phyloP scores from a whole-genome alignment of 2,329 filamentous ascomycete genomes.

The Cladophialophora immunda region DNA sequence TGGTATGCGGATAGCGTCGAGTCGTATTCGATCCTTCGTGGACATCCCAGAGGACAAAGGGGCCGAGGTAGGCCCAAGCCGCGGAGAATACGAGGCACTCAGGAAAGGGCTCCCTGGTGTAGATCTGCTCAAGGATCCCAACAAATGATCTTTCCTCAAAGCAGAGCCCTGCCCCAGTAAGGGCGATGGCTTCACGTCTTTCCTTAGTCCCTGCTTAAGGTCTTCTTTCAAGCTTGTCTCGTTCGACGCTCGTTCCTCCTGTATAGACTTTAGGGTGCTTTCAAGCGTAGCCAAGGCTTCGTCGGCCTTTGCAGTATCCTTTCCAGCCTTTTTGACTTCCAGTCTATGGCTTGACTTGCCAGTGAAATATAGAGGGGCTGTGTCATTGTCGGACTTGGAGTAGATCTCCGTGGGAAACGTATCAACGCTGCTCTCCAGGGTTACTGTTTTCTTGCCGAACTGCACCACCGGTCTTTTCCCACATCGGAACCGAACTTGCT shows the following conservation, averaged over 20 bases:
- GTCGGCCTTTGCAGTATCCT: conserved; percentile 65
- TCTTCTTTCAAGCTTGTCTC: conserved; percentile 56
- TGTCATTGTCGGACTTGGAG: conserved; percentile 50
- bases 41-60: conserved; percentile 45
- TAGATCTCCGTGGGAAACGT: conserved; percentile 67
- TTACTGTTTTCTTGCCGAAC: conserved; percentile 65
- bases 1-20: conserved; percentile 56
- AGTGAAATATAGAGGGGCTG: conserved; percentile 62
- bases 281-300: conserved; percentile 67
- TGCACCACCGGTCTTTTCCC: conserved; percentile 64
- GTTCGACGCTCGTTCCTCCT: conserved; percentile 69
- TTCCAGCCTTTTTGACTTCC: conserved; percentile 62
- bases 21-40: conserved; percentile 44
- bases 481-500: conserved; percentile 55
- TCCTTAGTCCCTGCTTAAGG: conserved; percentile 41
- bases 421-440: conserved; percentile 63
- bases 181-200: conserved; percentile 44
- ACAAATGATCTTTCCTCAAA: conserved; percentile 50
- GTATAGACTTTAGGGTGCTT: conserved; percentile 66
- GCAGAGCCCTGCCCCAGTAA: conserved; percentile 42
- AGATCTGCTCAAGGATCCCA: conserved; percentile 50
- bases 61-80: conserved; percentile 55
- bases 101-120: conserved; percentile 53
- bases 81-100: conserved; percentile 46
- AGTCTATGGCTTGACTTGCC: conserved; percentile 67